These are phyloP conservation scores for Psilocybe cubensis DNA, from an alignment of 768 basidiomycete genomes.

Conservation along the genomic window DNA sequence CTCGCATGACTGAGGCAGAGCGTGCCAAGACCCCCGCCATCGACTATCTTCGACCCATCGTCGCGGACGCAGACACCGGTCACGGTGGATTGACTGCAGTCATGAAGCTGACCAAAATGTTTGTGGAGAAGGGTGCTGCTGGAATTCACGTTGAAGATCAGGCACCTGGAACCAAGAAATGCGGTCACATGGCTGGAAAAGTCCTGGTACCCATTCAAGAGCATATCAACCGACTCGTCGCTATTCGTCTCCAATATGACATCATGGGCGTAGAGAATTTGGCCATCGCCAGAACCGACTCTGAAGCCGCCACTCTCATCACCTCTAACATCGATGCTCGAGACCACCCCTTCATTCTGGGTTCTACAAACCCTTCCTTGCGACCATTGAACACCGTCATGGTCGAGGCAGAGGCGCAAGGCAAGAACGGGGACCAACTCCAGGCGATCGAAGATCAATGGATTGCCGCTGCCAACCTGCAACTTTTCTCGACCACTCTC, in stretches of 20 bases:
- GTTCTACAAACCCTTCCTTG: slow-evolving; percentile 77
- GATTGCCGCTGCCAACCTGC: slow-evolving; percentile 76
- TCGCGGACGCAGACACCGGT: slow-evolving; percentile 98
- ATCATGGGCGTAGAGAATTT: slow-evolving; percentile 98
- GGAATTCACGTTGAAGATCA: slow-evolving; percentile 99
- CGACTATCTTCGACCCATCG: slow-evolving; percentile 92
- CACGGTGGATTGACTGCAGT: slow-evolving; percentile 98
- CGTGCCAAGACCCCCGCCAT: slow-evolving; percentile 70
- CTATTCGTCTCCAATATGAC: slow-evolving; percentile 96
- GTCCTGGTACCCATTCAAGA: slow-evolving; percentile 97
- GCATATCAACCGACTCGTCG: slow-evolving; percentile 97
- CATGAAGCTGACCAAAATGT: slow-evolving; percentile 99
- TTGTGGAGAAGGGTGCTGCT: slow-evolving; percentile 97
- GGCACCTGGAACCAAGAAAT: slow-evolving; percentile 96
- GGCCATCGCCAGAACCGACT: slow-evolving; percentile 92
- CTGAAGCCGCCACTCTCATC: slow-evolving; percentile 96
- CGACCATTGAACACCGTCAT: slow-evolving; percentile 78
- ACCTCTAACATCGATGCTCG: slow-evolving; percentile 95
- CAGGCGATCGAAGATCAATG: slow-evolving; percentile 91
- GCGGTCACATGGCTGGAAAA: slow-evolving; percentile 93
- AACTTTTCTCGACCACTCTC: slow-evolving; percentile 76
- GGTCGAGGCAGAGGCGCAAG: slow-evolving; percentile 81
- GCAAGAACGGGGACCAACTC: slow-evolving; percentile 78
- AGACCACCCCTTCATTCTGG: slow-evolving; percentile 98
- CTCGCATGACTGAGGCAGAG: slow-evolving; percentile 69